phyloP scores from a whole-genome alignment of 257 asterid genomes.

The Lantana camara region DNA sequence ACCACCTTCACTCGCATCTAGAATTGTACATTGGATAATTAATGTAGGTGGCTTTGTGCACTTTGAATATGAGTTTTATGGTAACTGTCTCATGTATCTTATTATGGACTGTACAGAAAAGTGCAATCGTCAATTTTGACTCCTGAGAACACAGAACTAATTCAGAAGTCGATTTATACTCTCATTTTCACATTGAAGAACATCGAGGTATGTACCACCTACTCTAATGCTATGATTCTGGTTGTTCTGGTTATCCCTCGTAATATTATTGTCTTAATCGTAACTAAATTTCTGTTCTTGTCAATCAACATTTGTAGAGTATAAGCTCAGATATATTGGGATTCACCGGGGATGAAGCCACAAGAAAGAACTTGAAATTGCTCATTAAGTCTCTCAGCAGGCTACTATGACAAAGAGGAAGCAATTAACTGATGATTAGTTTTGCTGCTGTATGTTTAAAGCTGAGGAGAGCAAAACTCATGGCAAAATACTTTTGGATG shows the following conservation, averaged over 20 bases:
- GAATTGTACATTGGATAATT: neutral
- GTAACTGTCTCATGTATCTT: slow-evolving; percentile 15
- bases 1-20: neutral
- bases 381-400: slow-evolving; percentile 93
- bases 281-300: neutral
- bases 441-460: slow-evolving; percentile 10
- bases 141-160: slow-evolving; percentile 85
- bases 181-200: slow-evolving; percentile 91
- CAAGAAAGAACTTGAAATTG: slow-evolving; percentile 77
- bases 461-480: neutral
- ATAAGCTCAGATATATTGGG: slow-evolving; percentile 87
- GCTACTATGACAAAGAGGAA: slow-evolving; percentile 47
- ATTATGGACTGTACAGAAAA: slow-evolving; percentile 56
- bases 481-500: slow-evolving; percentile 3
- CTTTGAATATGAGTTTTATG: slow-evolving; percentile 22
- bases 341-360: slow-evolving; percentile 93
- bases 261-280: neutral
- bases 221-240: slow-evolving; percentile 3
- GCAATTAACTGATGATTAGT: neutral
- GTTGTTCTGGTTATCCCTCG: slow-evolving; percentile 12
- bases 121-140: slow-evolving; percentile 80
- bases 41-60: slow-evolving; percentile 8
- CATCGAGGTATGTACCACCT: slow-evolving; percentile 60
- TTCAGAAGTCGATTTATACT: slow-evolving; percentile 83
- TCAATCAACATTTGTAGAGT: slow-evolving; percentile 48